Evolutionary conservation across 1,284 basidiomycete species (phyloP).

Genomic region (Vanrija sp.): DNA sequence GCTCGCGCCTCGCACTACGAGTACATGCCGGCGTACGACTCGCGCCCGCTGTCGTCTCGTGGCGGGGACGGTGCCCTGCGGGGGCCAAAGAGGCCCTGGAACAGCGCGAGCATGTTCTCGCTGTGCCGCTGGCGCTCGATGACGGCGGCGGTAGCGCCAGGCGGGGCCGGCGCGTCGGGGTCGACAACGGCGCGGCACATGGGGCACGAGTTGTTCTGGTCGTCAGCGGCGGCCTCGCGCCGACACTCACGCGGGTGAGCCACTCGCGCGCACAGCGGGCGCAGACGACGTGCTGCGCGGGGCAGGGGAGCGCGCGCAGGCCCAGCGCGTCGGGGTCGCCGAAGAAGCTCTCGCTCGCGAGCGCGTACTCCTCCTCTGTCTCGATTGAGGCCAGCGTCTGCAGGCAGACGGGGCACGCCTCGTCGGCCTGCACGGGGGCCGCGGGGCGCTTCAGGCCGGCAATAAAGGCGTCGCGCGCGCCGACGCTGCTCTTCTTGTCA

Average conservation of each 20-base stretch:
- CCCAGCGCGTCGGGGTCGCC: conserved; percentile 14
- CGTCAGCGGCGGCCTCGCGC: background rate
- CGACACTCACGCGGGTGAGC: conserved; percentile 13
- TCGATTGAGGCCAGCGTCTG: conserved; percentile 13
- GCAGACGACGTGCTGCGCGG: conserved; percentile 16
- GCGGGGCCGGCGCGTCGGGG: conserved; percentile 1
- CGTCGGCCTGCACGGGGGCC: background rate
- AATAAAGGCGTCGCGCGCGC: conserved; percentile 16
- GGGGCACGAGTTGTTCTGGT: conserved; percentile 23
- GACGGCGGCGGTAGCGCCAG: background rate
- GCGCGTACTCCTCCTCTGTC: conserved; percentile 26
- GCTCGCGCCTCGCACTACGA: background rate
- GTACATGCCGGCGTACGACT: conserved; percentile 44
- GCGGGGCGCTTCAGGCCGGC: conserved; percentile 9
- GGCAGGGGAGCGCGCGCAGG: conserved; percentile 16
- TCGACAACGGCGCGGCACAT: conserved; percentile 19
- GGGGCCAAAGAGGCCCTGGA: conserved; percentile 15
- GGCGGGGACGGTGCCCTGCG: background rate
- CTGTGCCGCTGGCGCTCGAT: conserved; percentile 16
- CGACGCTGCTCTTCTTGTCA: conserved; percentile 1
- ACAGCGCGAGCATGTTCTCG: conserved; percentile 17
- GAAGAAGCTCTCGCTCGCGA: conserved; percentile 17
- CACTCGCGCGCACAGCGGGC: conserved; percentile 16
- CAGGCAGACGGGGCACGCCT: conserved; percentile 20
- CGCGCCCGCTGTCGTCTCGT: conserved; percentile 62